A percentile compares a stretch with the other conserved stretches of the same genome.
phyloP scores from a whole-genome alignment of 805 yeast species.

The Schwanniomyces pseudopolymorphus region DNA sequence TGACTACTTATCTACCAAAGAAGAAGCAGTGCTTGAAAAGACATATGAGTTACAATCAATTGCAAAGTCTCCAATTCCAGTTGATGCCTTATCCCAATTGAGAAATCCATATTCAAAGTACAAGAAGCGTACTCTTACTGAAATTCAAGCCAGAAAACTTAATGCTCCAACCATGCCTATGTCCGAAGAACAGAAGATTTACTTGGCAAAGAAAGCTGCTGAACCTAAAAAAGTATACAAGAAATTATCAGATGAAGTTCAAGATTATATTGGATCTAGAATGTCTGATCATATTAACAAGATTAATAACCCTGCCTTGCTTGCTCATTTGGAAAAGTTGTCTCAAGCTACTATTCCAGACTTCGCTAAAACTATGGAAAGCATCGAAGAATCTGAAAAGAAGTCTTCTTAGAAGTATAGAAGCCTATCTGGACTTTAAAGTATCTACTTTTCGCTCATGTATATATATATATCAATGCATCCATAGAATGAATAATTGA shows the following conservation, averaged over 20 bases:
- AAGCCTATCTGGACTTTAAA: not conserved
- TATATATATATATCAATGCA: not conserved
- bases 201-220: conserved; percentile 51
- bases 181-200: conserved; percentile 60
- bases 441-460: not conserved
- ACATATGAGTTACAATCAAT: conserved; percentile 72
- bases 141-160: conserved; percentile 59
- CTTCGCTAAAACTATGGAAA: conserved; percentile 26
- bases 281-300: conserved; percentile 41
- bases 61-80: conserved; percentile 68
- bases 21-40: conserved; percentile 61
- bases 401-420: not conserved
- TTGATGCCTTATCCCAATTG: conserved; percentile 60
- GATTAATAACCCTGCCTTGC: conserved; percentile 34
- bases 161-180: conserved; percentile 78
- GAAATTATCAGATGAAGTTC: conserved; percentile 51
- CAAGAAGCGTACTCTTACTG: conserved; percentile 53
- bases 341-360: conserved; percentile 29
- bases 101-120: conserved; percentile 77
- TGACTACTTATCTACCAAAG: conserved; percentile 56
- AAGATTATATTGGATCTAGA: conserved; percentile 53
- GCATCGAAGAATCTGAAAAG: conserved; percentile 13
- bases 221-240: conserved; percentile 34
- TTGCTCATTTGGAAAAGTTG: conserved; percentile 40
- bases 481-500: not conserved